Percentiles rank a stretch among this genome's conserved stretches.
Evolutionary conservation across 305 asterid species (phyloP).

Genomic region (Withania somnifera): DNA sequence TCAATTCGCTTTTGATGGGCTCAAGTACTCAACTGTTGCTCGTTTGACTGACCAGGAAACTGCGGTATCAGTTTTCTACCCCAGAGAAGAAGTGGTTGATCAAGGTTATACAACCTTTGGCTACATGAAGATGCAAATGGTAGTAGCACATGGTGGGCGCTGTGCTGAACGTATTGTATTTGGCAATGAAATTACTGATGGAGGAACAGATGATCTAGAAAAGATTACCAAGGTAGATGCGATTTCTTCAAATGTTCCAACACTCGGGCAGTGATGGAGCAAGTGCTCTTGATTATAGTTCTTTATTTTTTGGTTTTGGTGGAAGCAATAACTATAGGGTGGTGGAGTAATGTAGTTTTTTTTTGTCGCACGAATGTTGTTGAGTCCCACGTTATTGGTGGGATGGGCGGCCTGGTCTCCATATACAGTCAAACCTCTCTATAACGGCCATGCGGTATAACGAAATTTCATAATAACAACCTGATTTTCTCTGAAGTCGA

Average conservation of each 20-base stretch:
- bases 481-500: too few species aligned
- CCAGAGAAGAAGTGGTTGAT: constrained; percentile 89
- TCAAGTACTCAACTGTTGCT: constrained; percentile 2
- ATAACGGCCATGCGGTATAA: too few species aligned
- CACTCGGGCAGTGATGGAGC: neutral
- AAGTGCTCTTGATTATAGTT: neutral
- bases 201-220: constrained; percentile 84
- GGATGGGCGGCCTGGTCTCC: neutral
- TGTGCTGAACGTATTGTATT: constrained; percentile 93
- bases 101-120: constrained; percentile 91
- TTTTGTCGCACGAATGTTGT: neutral
- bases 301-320: neutral
- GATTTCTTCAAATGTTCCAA: neutral
- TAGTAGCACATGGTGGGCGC: constrained; percentile 98
- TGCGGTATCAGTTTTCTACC: constrained; percentile 92
- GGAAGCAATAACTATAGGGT: neutral
- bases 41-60: constrained; percentile 69
- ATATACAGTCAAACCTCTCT: too few species aligned
- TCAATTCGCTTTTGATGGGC: constrained; percentile 2
- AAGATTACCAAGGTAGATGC: constrained; percentile 78
- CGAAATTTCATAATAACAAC: too few species aligned
- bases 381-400: neutral
- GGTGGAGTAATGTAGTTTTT: neutral
- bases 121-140: constrained; percentile 99
- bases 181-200: constrained; percentile 94